Conservation (phyloP, 768 basidiomycete genomes). For the Kwoniella mangroviensis region DNA sequence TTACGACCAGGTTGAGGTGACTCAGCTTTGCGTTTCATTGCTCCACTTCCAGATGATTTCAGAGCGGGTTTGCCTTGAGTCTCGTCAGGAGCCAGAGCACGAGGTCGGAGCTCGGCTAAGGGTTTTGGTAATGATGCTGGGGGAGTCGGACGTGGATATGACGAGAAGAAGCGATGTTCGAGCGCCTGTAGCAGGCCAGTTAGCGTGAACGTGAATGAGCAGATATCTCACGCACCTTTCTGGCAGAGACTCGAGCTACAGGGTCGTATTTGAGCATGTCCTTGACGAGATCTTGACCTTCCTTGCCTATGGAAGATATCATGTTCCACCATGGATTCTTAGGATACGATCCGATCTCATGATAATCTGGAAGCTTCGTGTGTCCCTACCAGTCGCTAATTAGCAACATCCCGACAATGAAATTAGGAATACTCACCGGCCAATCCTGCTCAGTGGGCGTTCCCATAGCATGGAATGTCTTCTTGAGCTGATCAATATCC, state of each 20-base stretch:
- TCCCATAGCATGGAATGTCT: constrained; percentile 89
- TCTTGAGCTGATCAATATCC: constrained; percentile 96
- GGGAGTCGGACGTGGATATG: constrained; percentile 82
- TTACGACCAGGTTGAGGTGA: constrained; percentile 30
- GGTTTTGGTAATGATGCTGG: constrained; percentile 84
- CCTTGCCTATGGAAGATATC: constrained; percentile 86
- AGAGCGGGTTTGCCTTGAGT: constrained; percentile 46
- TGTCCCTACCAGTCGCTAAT: constrained; percentile 68
- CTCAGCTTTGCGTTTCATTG: constrained; percentile 48
- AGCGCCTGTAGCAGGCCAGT: constrained; percentile 67
- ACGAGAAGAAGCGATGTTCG: constrained; percentile 82
- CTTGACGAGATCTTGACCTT: constrained; percentile 79
- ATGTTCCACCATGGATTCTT: constrained; percentile 79
- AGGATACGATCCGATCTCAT: constrained; percentile 82
- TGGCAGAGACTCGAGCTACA: constrained; percentile 74
- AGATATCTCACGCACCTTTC: constrained; percentile 65
- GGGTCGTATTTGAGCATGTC: constrained; percentile 87
- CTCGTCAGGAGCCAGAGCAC: constrained; percentile 63
- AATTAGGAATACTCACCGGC: constrained; percentile 68
- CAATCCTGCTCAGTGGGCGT: constrained; percentile 97
- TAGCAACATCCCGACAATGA: background rate
- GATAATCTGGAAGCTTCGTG: constrained; percentile 85
- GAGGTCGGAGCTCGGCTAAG: constrained; percentile 60
- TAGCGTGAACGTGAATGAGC: background rate
- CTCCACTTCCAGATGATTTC: constrained; percentile 18